Evolutionary conservation across 2,329 filamentous ascomycete genomes (phyloP).

Genomic region (Aspergillus pseudoterreus): DNA sequence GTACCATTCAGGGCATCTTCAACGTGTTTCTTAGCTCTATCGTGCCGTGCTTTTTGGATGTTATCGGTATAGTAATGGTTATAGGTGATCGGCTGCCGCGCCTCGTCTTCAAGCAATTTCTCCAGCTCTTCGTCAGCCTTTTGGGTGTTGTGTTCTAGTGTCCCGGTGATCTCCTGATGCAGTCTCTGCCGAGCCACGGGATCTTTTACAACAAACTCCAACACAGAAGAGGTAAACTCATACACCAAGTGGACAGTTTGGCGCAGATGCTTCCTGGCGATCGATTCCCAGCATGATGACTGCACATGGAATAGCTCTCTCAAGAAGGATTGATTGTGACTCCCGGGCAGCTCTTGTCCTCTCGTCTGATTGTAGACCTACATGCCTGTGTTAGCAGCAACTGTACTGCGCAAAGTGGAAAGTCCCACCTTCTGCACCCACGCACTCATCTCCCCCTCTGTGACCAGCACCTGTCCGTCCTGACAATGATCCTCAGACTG

Average conservation of each 20-base stretch:
- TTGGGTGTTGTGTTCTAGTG: too few relatives aligned
- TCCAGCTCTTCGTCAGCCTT: too few relatives aligned
- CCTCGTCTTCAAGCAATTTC: too few relatives aligned
- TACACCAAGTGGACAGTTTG: too few relatives aligned
- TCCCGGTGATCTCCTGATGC: too few relatives aligned
- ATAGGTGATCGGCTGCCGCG: constrained; percentile 11
- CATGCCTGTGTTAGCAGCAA: background rate
- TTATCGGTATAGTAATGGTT: constrained; percentile 34
- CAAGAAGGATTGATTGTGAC: constrained; percentile 25
- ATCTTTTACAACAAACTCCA: too few relatives aligned
- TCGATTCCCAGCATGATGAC: constrained; percentile 20
- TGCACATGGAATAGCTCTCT: constrained; percentile 25
- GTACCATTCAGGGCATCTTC: constrained; percentile 10
- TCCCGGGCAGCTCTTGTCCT: constrained; percentile 27
- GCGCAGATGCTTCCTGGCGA: too few relatives aligned
- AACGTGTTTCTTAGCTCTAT: constrained; percentile 3
- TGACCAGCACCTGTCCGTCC: background rate
- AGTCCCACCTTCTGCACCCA: background rate
- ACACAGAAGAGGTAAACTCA: too few relatives aligned
- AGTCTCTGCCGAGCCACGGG: too few relatives aligned
- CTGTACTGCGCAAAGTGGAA: background rate
- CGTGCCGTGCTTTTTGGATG: constrained; percentile 21
- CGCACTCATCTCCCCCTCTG: background rate
- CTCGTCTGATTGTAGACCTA: constrained; percentile 23
- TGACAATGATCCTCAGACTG: background rate